Base-by-base conservation (phyloP, 257 asterid species). In the Rauvolfia tetraphylla region DNA sequence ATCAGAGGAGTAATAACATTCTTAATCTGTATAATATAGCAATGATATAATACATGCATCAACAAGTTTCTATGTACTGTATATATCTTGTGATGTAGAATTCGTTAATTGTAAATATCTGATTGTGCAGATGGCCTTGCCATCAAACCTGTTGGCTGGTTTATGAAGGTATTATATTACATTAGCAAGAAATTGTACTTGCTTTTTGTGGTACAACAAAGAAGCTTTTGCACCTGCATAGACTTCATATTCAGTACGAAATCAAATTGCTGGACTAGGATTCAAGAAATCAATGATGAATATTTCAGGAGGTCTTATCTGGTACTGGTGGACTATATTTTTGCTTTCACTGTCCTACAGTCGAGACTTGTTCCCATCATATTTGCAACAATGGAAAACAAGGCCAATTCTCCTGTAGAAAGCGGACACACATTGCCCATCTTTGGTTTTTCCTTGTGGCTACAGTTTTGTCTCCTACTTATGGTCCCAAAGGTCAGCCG, bases 11-110 rank as follows among this genome's bases (percentile, higher is more conserved):
- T 17, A 41, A 0, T 25, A 9, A 39, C 3, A 2, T 2, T 14
- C 29, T 18, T 8, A 72, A 25, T 34, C 57, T 23, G 34, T 42
- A 72, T 23, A 72, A 53, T 41, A 33, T 23, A 25, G 15, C 0
- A 27, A n/a, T 5, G 7, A 5, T 46, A 46, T 14, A 46, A 11
- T 9, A 46, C 53, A 46, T 46, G 51, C 53, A 46, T 25, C 41
- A 38, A 39, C 4, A 58, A 74, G 39, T 9, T 3, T 25, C 56
- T 27, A 54, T 42, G 3, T 7, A 22, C 18, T 61, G 22, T 62
- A 14, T 70, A 70, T 70, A 57, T 42, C 20, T 76, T 67, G 57
- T 29, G 49, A 18, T 41, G 61, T n/a, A 68, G 42, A 42, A 41
- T 76, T 31, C 11, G 11, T 11, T 11, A 9, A 11, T 2, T 44